phyloP scores from a whole-genome alignment of 371 early-diverging fungal species.

The Mortierella polycephala region DNA sequence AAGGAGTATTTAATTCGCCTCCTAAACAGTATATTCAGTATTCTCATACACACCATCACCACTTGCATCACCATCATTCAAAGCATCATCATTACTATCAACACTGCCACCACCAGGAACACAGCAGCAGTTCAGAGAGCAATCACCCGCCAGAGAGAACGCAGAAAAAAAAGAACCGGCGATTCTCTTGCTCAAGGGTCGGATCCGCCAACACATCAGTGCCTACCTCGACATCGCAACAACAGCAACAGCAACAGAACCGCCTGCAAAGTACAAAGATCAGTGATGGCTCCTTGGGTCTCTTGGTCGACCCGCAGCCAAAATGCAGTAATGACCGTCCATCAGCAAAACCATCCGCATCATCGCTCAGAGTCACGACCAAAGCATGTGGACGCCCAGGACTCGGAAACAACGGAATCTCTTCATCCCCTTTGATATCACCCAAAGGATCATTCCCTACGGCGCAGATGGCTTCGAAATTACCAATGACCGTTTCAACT shows the following conservation, averaged over 20 bases:
- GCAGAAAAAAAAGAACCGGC: constrained; percentile 20
- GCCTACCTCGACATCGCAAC: not conserved
- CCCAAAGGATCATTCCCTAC: not conserved
- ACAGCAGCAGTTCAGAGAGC: not conserved
- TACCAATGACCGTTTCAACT: not conserved
- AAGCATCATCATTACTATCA: constrained; percentile 9
- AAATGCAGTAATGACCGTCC: constrained; percentile 22
- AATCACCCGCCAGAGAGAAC: not conserved
- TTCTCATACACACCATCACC: constrained; percentile 23
- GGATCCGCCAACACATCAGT: not conserved
- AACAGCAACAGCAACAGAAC: not conserved
- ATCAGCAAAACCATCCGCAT: not conserved
- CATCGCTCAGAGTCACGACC: not conserved
- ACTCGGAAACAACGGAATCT: not conserved
- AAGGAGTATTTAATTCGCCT: not conserved
- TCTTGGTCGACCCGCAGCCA: constrained; percentile 16
- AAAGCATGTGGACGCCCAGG: not conserved
- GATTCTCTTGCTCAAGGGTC: constrained; percentile 37
- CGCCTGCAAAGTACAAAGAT: not conserved
- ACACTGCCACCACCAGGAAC: not conserved
- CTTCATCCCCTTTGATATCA: not conserved
- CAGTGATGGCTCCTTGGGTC: constrained; percentile 17
- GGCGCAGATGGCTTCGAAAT: not conserved
- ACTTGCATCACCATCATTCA: not conserved
- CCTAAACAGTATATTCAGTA: constrained; percentile 21